Evolutionary conservation across 352 stramenopile species (phyloP).

Genomic region (Thalassiosira livingstoniorum): DNA sequence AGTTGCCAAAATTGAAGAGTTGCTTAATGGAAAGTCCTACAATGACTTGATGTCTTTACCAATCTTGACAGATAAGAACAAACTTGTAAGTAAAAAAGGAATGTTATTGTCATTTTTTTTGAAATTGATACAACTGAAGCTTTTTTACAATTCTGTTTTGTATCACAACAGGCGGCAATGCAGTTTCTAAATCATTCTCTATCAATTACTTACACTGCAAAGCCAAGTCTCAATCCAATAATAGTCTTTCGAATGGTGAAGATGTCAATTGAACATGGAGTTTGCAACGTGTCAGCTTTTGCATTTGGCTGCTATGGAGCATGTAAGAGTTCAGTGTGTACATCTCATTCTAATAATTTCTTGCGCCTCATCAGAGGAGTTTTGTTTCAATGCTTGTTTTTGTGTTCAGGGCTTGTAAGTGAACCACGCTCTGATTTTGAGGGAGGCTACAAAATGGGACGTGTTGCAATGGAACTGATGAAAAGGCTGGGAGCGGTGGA

Average conservation of each 20-base stretch:
- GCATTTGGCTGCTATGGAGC: constrained; percentile 39
- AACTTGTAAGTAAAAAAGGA: constrained; percentile 40
- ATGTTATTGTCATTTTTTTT: too few relatives aligned
- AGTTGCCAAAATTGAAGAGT: constrained; percentile 12
- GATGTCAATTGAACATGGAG: constrained; percentile 58
- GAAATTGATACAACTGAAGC: too few relatives aligned
- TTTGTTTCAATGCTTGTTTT: not conserved
- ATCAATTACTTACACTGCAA: constrained; percentile 31
- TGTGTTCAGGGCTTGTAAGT: constrained; percentile 24
- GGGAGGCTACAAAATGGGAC: constrained; percentile 54
- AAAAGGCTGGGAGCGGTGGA: constrained; percentile 47
- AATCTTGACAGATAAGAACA: constrained; percentile 39
- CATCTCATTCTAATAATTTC: too few relatives aligned
- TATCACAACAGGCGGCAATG: constrained; percentile 33
- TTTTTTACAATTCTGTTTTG: not conserved
- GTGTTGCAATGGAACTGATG: constrained; percentile 54
- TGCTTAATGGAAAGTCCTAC: constrained; percentile 20
- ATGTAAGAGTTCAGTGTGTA: constrained; percentile 1
- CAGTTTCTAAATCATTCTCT: constrained; percentile 56
- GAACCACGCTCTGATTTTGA: constrained; percentile 29
- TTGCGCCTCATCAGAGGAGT: not conserved
- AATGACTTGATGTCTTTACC: constrained; percentile 50
- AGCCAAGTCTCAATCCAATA: constrained; percentile 41
- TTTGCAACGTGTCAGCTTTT: constrained; percentile 35
- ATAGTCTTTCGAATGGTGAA: constrained; percentile 65